Percentiles rank a stretch among this genome's conserved stretches.
Evolutionary conservation across 139 green algal species (phyloP).

Genomic region (Parachlorella kessleri): DNA sequence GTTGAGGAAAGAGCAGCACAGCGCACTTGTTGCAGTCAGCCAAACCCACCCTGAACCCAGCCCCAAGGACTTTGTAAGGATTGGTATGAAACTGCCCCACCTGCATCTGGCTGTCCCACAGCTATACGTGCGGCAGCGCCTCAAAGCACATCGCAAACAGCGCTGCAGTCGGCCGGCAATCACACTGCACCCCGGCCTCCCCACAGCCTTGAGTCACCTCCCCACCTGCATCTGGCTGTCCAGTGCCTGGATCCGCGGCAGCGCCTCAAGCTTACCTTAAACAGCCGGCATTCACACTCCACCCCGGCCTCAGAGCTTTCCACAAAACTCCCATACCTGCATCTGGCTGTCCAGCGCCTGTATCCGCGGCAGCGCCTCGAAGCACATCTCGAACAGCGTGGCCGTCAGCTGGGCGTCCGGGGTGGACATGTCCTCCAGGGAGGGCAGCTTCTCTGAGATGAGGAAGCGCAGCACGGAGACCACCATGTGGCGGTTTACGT

Average conservation of each 20-base stretch:
- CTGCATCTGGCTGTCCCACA: slow-evolving; percentile 7
- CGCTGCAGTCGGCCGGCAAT: slow-evolving; percentile 9
- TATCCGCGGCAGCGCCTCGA: slow-evolving; percentile 35
- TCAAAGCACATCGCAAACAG: slow-evolving; percentile 45
- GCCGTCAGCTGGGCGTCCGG: slow-evolving; percentile 23
- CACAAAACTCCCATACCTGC: too few species aligned
- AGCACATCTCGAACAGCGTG: slow-evolving; percentile 43
- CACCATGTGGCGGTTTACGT: slow-evolving; percentile 39
- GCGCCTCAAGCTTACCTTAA: slow-evolving; percentile 41
- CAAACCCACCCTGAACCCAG: too few species aligned
- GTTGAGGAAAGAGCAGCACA: too few species aligned
- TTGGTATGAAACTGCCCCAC: too few species aligned
- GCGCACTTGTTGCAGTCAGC: too few species aligned
- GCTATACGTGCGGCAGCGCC: slow-evolving; percentile 34
- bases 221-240: slow-evolving; percentile 16
- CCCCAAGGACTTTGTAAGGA: too few species aligned
- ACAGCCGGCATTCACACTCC: too few species aligned
- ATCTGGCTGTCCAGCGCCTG: slow-evolving; percentile 24
- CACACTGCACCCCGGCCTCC: too few species aligned
- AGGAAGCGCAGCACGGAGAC: slow-evolving; percentile 30
- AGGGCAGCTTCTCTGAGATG: slow-evolving; percentile 27
- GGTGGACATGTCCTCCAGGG: slow-evolving; percentile 50
- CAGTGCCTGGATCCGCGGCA: slow-evolving; percentile 34
- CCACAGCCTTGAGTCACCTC: too few species aligned
- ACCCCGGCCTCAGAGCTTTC: too few species aligned